A percentile compares a stretch with the other conserved stretches of the same genome.
Conservation (phyloP, 2,329 filamentous ascomycete genomes). For the Fusarium musae region DNA sequence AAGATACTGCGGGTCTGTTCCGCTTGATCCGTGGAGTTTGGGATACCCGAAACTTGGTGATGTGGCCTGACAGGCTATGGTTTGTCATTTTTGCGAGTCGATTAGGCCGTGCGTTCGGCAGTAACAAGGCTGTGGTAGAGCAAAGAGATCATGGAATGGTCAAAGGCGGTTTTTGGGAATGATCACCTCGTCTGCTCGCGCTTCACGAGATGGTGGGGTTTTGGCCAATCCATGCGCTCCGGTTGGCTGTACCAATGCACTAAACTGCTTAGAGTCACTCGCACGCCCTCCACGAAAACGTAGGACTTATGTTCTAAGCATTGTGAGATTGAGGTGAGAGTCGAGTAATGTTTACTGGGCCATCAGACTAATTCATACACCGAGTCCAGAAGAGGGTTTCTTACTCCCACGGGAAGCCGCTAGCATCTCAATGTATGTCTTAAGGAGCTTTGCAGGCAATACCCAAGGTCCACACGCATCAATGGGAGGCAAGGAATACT, state of each 20-base stretch:
- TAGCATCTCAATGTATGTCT: neutral
- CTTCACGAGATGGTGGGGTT: neutral
- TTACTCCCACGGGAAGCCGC: too few species aligned
- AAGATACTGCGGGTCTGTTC: conserved; percentile 5
- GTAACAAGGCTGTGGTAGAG: rapidly evolving
- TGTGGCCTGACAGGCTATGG: neutral
- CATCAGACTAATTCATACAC: too few species aligned
- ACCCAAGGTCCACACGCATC: neutral
- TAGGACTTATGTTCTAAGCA: rapidly evolving
- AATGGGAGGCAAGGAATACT: too few species aligned
- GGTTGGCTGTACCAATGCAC: rapidly evolving
- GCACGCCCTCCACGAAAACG: too few species aligned
- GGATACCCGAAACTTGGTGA: conserved; percentile 1
- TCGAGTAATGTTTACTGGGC: rapidly evolving
- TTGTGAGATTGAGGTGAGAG: rapidly evolving
- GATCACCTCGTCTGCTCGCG: neutral
- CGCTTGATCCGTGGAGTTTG: neutral
- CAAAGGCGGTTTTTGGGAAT: too few species aligned
- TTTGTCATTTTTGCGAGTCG: neutral
- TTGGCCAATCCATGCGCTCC: too few species aligned
- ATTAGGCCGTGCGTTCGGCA: rapidly evolving
- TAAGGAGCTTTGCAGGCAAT: neutral
- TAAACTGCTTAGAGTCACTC: neutral
- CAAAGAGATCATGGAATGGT: neutral
- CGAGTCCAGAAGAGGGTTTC: too few species aligned